Evolutionary conservation across 139 green algal species (phyloP).

Genomic region (Gonium pectorale): DNA sequence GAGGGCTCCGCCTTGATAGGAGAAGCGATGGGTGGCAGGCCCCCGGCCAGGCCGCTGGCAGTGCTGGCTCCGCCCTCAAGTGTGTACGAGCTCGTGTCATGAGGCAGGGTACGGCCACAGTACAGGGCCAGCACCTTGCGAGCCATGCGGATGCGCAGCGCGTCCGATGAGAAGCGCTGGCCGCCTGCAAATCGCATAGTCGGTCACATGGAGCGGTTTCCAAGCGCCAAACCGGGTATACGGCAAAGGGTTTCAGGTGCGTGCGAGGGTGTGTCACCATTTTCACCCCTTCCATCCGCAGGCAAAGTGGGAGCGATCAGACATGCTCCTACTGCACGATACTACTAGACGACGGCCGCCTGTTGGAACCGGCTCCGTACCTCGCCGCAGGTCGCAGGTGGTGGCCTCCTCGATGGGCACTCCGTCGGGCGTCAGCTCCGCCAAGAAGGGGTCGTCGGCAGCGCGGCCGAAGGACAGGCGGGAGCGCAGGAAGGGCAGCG

Average conservation of each 20-base stretch:
- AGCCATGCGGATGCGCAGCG: slow-evolving; percentile 64
- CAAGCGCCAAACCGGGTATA: too few species aligned
- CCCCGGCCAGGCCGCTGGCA: too few species aligned
- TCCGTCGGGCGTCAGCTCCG: slow-evolving; percentile 65
- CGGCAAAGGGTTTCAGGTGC: too few species aligned
- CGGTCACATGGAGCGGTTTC: not conserved
- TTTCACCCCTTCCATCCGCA: too few species aligned
- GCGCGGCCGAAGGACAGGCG: slow-evolving; percentile 37
- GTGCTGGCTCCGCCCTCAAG: not conserved
- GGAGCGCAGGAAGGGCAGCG: slow-evolving; percentile 51
- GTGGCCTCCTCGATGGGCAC: slow-evolving; percentile 65
- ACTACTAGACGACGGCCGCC: too few species aligned
- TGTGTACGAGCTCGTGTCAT: not conserved
- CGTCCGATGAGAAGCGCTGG: slow-evolving; percentile 58
- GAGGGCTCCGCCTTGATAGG: too few species aligned
- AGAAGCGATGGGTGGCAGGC: too few species aligned
- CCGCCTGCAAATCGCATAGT: too few species aligned
- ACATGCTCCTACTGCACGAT: too few species aligned
- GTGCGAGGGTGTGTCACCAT: too few species aligned
- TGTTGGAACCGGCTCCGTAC: too few species aligned
- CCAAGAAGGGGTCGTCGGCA: slow-evolving; percentile 59
- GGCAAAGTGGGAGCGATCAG: too few species aligned
- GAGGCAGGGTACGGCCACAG: slow-evolving; percentile 5
- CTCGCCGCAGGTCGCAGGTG: slow-evolving; percentile 56
- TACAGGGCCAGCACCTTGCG: slow-evolving; percentile 56